These are phyloP conservation scores for Zalaria sp. DNA, from an alignment of 2,329 filamentous ascomycete species.

Conservation along the genomic window DNA sequence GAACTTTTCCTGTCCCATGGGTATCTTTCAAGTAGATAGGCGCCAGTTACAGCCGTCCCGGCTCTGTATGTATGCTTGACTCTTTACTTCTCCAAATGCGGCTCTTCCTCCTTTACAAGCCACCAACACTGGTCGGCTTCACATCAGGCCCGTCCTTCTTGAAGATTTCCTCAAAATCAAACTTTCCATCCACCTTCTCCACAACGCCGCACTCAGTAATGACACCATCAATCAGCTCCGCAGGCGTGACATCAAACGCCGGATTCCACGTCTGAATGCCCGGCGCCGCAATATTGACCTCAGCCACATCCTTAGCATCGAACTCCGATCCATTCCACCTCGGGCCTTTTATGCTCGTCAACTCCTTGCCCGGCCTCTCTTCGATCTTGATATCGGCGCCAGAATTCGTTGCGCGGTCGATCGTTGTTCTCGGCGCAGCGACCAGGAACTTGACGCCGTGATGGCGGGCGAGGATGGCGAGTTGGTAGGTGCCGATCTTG, in stretches of 20 bases:
- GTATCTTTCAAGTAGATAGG: no score
- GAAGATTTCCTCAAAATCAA: slow-evolving; percentile 40
- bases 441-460: slow-evolving; percentile 92
- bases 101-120: slow-evolving; percentile 8
- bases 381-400: slow-evolving; percentile 81
- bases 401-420: slow-evolving; percentile 67
- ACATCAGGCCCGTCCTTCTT: slow-evolving; percentile 9
- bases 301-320: slow-evolving; percentile 48
- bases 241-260: slow-evolving; percentile 88
- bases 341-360: slow-evolving; percentile 73
- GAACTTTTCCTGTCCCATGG: no score
- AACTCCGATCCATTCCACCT: slow-evolving; percentile 46
- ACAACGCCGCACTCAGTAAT: slow-evolving; percentile 86
- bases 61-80: no score
- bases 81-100: no score
- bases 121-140: slow-evolving; percentile 18
- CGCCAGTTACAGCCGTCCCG: no score
- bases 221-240: slow-evolving; percentile 77
- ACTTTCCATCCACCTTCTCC: slow-evolving; percentile 59
- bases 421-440: slow-evolving; percentile 85
- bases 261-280: slow-evolving; percentile 90
- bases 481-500: slow-evolving; percentile 90
- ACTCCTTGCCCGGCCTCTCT: slow-evolving; percentile 65
- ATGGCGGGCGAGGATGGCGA: slow-evolving; percentile 77
- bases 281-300: slow-evolving; percentile 64